Conservation (phyloP, 352 stramenopile species). For the Detonula confervacea region DNA sequence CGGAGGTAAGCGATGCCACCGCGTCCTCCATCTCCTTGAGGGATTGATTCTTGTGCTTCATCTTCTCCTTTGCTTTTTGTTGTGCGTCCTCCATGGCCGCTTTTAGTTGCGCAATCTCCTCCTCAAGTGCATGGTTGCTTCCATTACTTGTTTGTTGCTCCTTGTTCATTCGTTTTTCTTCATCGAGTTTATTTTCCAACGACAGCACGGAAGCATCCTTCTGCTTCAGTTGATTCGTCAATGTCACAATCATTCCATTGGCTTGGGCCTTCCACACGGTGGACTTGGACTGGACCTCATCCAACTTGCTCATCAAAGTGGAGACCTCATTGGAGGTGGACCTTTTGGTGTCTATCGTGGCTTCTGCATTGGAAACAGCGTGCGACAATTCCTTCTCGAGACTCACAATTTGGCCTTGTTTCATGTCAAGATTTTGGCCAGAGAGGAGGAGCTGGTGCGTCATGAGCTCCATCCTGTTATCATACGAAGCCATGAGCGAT, state of each 20-base stretch:
- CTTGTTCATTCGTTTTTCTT: constrained; percentile 1
- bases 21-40: constrained; percentile 55
- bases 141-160: neutral
- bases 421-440: constrained; percentile 37
- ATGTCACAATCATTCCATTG: constrained; percentile 43
- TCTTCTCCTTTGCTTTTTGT: constrained; percentile 52
- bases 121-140: neutral
- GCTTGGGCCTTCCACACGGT: constrained; percentile 42
- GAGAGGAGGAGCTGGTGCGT: constrained; percentile 49
- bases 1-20: constrained; percentile 28
- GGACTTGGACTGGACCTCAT: constrained; percentile 32
- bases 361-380: neutral
- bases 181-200: constrained; percentile 41
- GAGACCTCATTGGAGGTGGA: constrained; percentile 12
- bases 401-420: constrained; percentile 32
- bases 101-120: constrained; percentile 38
- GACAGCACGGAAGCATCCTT: constrained; percentile 38
- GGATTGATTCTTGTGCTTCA: constrained; percentile 51
- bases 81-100: constrained; percentile 34
- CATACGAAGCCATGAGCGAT: constrained; percentile 13
- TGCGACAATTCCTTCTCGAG: constrained; percentile 32
- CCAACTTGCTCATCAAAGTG: constrained; percentile 16
- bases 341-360: neutral
- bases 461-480: constrained; percentile 40
- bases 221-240: constrained; percentile 31